Evolutionary conservation across 495 filamentous ascomycete genomes (phyloP).

Genomic region (Trichoderma asperelloides): DNA sequence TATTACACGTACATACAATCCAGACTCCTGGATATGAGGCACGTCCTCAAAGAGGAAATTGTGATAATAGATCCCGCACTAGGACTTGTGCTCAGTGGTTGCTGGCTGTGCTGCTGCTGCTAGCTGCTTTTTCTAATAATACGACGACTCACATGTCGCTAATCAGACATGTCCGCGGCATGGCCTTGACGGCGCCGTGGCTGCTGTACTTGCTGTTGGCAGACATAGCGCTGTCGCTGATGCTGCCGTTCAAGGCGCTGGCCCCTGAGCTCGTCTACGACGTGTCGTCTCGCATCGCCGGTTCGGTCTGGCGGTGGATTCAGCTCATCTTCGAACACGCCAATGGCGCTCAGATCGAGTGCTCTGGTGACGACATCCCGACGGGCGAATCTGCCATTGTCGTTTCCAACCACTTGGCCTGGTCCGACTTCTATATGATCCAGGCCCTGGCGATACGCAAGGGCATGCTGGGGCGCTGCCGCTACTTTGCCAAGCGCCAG

Average conservation of each 20-base stretch:
- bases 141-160: background rate
- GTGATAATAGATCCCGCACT: no score
- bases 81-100: no score
- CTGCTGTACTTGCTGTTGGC: slow-evolving; percentile 36
- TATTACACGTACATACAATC: background rate
- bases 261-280: slow-evolving; percentile 40
- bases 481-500: slow-evolving; percentile 50
- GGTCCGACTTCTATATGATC: slow-evolving; percentile 54
- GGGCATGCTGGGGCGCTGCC: slow-evolving; percentile 47
- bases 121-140: background rate
- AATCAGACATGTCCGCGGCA: slow-evolving; percentile 29
- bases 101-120: background rate
- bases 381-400: slow-evolving; percentile 45
- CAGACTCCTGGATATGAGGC: background rate
- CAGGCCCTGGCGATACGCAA: slow-evolving; percentile 42
- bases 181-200: slow-evolving; percentile 40
- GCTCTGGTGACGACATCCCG: slow-evolving; percentile 40
- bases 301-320: slow-evolving; percentile 42
- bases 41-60: no score
- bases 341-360: slow-evolving; percentile 41
- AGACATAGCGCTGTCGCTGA: slow-evolving; percentile 41
- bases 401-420: slow-evolving; percentile 47
- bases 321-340: slow-evolving; percentile 40
- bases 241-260: slow-evolving; percentile 39
- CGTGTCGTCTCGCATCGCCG: slow-evolving; percentile 39